Conservation (phyloP, 495 filamentous ascomycete genomes). For the Penicillium diatomitis region DNA sequence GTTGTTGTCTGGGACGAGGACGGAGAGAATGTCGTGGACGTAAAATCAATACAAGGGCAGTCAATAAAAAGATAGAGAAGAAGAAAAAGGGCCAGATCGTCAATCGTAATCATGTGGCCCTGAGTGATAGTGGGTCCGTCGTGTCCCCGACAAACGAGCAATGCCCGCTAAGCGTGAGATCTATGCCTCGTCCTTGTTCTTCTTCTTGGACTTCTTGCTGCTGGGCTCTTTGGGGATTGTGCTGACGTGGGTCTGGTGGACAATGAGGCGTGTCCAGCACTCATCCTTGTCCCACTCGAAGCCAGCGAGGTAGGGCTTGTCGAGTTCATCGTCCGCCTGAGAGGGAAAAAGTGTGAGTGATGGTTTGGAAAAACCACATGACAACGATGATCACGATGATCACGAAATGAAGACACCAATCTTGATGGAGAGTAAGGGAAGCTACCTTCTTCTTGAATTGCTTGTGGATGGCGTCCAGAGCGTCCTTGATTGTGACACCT, state of each 20-base stretch:
- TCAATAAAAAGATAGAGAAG: no score
- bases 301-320: conserved; percentile 71
- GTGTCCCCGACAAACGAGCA: no score
- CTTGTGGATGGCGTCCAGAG: conserved; percentile 87
- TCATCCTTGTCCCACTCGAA: conserved; percentile 95
- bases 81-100: no score
- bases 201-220: conserved; percentile 65
- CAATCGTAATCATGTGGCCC: no score
- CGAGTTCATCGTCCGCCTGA: conserved; percentile 81
- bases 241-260: conserved; percentile 71
- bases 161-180: not conserved
- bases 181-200: conserved; percentile 35
- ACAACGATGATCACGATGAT: not conserved
- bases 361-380: not conserved
- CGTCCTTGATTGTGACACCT: conserved; percentile 92
- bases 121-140: no score
- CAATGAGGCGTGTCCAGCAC: conserved; percentile 63
- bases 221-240: conserved; percentile 32
- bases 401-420: conserved; percentile 1
- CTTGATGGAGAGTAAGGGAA: not conserved
- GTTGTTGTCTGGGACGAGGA: no score
- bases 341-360: not conserved
- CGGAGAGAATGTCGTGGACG: no score
- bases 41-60: no score
- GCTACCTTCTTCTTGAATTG: conserved; percentile 85